Evolutionary conservation across 768 basidiomycete species (phyloP), one percentile per base, ranked within the genome.

Genomic region (Kwoniella heveanensis): DNA sequence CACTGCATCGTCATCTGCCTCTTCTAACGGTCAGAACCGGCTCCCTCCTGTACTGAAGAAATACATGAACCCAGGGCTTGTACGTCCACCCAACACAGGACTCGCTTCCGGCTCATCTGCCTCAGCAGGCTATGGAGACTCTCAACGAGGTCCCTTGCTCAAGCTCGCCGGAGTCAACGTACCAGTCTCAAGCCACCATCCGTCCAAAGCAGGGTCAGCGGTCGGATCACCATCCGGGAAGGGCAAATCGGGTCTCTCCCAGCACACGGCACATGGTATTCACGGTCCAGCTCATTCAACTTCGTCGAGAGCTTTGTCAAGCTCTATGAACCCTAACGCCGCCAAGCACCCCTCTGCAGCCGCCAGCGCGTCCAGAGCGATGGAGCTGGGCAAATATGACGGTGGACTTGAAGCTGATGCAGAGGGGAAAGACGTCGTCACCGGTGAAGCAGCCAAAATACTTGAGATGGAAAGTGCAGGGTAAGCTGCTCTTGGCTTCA

Each of bases 341-440:
- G 29, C 59, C 6, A 59, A 64, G 27, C 59, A 66, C 26, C 49
- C 57, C 19, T 32, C 54, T 46, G 37, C 60, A 15, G 25, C 62
- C 12, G 26, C 62, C 13, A 26, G 36, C 36, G 64, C 50, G 7
- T 30, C 47, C 7, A 68, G 60, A 32, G 49, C 26, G 24, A 48
- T 62, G 24, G 67, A 70, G 5, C 37, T 96, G 32, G 94, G 95
- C 27, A 85, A 82, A 50, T 99, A 99, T 78, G 95, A 99, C 67
- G 94, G 93, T n/a, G 93, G 94, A 1, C 85, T 97, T n/a, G 94
- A 96, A 81, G 82, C 86, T 32, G 95, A 96, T 67, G 88, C 90
- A 54, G 69, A 66, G 26, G 89, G 87, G 24, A 67, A 65, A 29
- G 86, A 88, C 72, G 82, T 81, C 22, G 86, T 91, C 1, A 85